Evolutionary conservation across 208 protist species (phyloP).

Genomic region (Trypanosoma scelopori): DNA sequence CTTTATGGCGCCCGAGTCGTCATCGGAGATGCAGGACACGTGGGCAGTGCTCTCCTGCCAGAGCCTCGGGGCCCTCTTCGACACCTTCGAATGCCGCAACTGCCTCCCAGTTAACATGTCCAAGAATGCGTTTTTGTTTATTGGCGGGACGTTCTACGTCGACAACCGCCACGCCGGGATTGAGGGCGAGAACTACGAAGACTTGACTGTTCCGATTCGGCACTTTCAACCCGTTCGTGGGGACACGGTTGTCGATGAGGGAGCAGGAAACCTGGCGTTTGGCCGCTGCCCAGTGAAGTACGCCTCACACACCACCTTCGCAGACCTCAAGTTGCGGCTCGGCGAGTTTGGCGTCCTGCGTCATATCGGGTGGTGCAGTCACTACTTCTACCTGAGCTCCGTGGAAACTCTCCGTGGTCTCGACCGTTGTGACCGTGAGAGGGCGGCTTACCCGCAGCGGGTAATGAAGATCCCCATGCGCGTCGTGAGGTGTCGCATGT

Average conservation of each 20-base stretch:
- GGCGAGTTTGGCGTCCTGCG: constrained; percentile 67
- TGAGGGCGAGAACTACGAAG: constrained; percentile 41
- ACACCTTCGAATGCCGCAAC: constrained; percentile 60
- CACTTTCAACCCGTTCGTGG: constrained; percentile 32
- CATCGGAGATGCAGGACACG: constrained; percentile 38
- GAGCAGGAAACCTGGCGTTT: constrained; percentile 39
- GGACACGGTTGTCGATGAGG: background rate
- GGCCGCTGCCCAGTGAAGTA: constrained; percentile 61
- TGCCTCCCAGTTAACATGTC: constrained; percentile 28
- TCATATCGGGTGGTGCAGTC: constrained; percentile 69
- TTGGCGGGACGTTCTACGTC: constrained; percentile 79
- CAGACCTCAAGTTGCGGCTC: constrained; percentile 58
- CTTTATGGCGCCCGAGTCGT: constrained; percentile 33
- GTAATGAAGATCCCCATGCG: constrained; percentile 36
- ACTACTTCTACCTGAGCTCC: constrained; percentile 70
- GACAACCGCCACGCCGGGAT: constrained; percentile 65
- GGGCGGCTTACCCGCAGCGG: constrained; percentile 55
- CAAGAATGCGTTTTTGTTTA: constrained; percentile 77
- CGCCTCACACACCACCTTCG: constrained; percentile 62
- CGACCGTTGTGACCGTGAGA: constrained; percentile 30
- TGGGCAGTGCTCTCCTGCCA: constrained; percentile 84
- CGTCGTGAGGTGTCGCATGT: constrained; percentile 58
- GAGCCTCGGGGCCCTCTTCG: constrained; percentile 61
- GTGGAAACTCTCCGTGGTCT: constrained; percentile 40
- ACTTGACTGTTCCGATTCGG: constrained; percentile 56